These are phyloP conservation scores for Boletus huronensis DNA, from an alignment of 768 basidiomycete species.

Conservation along the genomic window DNA sequence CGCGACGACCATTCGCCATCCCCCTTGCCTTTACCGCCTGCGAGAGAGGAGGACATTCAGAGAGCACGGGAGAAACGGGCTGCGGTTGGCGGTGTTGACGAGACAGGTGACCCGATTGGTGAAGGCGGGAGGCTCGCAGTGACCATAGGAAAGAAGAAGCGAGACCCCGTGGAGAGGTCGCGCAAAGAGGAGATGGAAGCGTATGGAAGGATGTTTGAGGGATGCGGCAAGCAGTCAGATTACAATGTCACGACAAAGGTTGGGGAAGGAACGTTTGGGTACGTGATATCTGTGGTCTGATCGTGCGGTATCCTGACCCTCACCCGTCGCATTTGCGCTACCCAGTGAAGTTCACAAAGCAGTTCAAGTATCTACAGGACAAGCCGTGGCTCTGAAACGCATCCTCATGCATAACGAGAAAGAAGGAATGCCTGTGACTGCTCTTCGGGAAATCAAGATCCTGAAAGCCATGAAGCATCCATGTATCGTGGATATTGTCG, in stretches of 20 bases:
- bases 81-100: constrained; percentile 5
- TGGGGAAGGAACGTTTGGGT: constrained; percentile 98
- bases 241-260: constrained; percentile 84
- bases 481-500: constrained; percentile 81
- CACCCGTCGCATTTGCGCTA: background rate
- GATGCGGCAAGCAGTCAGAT: constrained; percentile 68
- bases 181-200: constrained; percentile 62
- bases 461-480: constrained; percentile 85
- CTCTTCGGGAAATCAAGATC: constrained; percentile 95
- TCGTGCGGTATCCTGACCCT: constrained; percentile 7
- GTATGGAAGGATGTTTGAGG: constrained; percentile 64
- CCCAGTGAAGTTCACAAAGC: constrained; percentile 89
- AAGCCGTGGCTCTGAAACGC: constrained; percentile 82
- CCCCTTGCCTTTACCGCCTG: constrained; percentile 33
- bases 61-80: constrained; percentile 27
- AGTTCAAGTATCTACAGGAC: constrained; percentile 55
- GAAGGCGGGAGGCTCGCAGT: background rate
- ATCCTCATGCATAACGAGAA: constrained; percentile 96
- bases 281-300: constrained; percentile 30
- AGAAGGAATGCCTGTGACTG: constrained; percentile 96
- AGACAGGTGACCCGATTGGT: background rate
- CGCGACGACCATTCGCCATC: constrained; percentile 45
- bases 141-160: constrained; percentile 31
- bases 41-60: constrained; percentile 26
- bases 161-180: constrained; percentile 47